Percentiles rank a stretch among this genome's conserved stretches.
phyloP scores from a whole-genome alignment of 1,284 basidiomycete genomes.

The Ceratobasidium sp. region DNA sequence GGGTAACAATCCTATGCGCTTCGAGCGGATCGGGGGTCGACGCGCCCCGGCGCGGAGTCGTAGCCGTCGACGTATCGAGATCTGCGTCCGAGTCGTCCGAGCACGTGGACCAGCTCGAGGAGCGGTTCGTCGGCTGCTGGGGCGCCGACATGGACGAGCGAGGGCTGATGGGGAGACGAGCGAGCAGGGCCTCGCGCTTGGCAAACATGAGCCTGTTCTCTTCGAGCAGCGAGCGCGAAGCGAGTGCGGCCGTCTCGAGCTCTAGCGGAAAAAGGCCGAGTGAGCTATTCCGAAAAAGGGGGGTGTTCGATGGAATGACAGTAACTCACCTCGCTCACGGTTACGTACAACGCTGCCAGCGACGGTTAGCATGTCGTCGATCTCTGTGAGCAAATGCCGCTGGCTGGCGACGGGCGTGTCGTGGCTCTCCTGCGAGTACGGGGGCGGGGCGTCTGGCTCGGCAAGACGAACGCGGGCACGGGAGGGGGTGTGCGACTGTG shows the following conservation, averaged over 20 bases:
- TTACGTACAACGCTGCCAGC: conserved; percentile 43
- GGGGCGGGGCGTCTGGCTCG: conserved; percentile 19
- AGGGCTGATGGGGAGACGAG: conserved; percentile 8
- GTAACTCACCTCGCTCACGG: conserved; percentile 23
- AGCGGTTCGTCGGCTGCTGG: conserved; percentile 17
- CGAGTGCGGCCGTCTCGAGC: conserved; percentile 26
- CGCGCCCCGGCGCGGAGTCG: background rate
- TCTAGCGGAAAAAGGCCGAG: too few species aligned
- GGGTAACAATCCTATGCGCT: conserved; percentile 13
- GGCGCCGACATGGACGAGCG: background rate
- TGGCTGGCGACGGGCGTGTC: background rate
- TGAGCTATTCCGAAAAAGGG: background rate
- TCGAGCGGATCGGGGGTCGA: conserved; percentile 24
- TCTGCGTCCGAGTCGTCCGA: conserved; percentile 24
- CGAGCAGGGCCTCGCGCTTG: conserved; percentile 29
- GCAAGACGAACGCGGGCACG: background rate
- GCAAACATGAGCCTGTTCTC: conserved; percentile 42
- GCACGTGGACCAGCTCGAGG: conserved; percentile 36
- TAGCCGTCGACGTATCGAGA: background rate
- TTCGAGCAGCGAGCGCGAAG: conserved; percentile 29
- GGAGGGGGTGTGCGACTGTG: conserved; percentile 28
- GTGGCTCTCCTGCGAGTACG: background rate
- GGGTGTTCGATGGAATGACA: background rate
- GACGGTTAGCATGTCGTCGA: conserved; percentile 39
- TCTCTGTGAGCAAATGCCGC: conserved; percentile 35